Evolutionary conservation across 148 eudicot species (phyloP).

Genomic region (Camellia sinensis): DNA sequence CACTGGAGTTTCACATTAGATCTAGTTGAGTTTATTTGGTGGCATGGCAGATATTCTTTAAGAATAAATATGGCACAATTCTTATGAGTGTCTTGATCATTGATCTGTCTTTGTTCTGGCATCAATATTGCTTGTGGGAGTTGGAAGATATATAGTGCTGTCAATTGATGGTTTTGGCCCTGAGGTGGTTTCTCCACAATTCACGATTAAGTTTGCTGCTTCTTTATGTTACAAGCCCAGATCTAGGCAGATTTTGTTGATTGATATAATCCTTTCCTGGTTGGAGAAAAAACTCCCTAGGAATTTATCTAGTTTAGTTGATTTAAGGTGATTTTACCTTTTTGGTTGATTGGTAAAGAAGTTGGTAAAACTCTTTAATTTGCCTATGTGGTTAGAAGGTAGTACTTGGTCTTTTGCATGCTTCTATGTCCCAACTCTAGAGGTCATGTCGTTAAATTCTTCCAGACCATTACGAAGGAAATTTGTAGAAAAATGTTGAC

Average conservation of each 20-base stretch:
- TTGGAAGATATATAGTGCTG: neutral
- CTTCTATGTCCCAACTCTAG: too few relatives aligned
- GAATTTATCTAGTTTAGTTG: neutral
- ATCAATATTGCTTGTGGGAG: slow-evolving; percentile 13
- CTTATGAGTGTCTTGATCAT: neutral
- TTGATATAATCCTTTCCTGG: too few relatives aligned
- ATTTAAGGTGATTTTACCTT: neutral
- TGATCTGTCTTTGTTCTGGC: slow-evolving; percentile 15
- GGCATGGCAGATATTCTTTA: neutral
- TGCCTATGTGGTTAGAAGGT: too few relatives aligned
- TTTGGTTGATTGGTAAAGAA: neutral
- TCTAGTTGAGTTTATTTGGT: slow-evolving; percentile 1
- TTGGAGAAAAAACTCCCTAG: too few relatives aligned
- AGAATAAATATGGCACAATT: neutral
- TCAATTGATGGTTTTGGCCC: slow-evolving; percentile 1
- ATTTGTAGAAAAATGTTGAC: neutral
- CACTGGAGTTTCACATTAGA: neutral
- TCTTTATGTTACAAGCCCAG: neutral
- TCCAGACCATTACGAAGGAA: neutral
- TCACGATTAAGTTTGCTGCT: neutral
- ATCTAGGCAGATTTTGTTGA: too few relatives aligned
- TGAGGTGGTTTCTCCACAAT: neutral
- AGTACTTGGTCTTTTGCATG: too few relatives aligned
- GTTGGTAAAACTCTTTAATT: too few relatives aligned
- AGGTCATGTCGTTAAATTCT: too few relatives aligned